These are phyloP conservation scores for Boletellus sp. DNA, from an alignment of 768 basidiomycete genomes.

Conservation along the genomic window DNA sequence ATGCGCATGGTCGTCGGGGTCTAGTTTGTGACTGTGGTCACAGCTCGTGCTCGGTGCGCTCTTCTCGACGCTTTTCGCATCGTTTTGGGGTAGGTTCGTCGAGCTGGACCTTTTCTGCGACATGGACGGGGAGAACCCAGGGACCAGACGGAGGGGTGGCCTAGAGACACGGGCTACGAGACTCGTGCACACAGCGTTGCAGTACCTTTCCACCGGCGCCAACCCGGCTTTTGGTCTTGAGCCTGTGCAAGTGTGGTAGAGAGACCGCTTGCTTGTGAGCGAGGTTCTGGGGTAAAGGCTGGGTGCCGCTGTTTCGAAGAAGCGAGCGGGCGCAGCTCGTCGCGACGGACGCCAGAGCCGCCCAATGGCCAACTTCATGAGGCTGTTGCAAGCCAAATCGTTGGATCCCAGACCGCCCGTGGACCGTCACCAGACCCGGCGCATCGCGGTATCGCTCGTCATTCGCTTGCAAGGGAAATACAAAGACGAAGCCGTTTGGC, in stretches of 20 bases:
- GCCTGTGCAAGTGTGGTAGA: neutral
- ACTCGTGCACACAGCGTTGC: neutral
- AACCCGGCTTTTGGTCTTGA: neutral
- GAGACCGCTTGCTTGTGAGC: neutral
- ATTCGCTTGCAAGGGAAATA: no score
- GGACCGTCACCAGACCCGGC: neutral
- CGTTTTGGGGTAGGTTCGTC: conserved; percentile 15
- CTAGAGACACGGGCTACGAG: conserved; percentile 15
- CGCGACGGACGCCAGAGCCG: conserved; percentile 11
- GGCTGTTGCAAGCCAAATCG: neutral
- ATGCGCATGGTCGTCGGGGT: conserved; percentile 44
- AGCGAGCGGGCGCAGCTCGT: conserved; percentile 13
- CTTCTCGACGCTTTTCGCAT: conserved; percentile 27
- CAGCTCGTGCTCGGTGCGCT: conserved; percentile 20
- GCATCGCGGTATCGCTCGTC: no score
- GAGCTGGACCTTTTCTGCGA: conserved; percentile 18
- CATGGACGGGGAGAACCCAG: conserved; percentile 16
- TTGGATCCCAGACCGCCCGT: no score
- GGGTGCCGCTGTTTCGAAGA: conserved; percentile 1
- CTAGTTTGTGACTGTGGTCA: conserved; percentile 35
- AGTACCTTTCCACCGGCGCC: conserved; percentile 14
- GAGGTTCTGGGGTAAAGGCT: neutral
- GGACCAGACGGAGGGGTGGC: neutral
- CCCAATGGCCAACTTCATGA: conserved; percentile 17
- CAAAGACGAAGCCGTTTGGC: neutral